Conservation (phyloP, 495 filamentous ascomycete species). For the Aspergillus kassunensis region DNA sequence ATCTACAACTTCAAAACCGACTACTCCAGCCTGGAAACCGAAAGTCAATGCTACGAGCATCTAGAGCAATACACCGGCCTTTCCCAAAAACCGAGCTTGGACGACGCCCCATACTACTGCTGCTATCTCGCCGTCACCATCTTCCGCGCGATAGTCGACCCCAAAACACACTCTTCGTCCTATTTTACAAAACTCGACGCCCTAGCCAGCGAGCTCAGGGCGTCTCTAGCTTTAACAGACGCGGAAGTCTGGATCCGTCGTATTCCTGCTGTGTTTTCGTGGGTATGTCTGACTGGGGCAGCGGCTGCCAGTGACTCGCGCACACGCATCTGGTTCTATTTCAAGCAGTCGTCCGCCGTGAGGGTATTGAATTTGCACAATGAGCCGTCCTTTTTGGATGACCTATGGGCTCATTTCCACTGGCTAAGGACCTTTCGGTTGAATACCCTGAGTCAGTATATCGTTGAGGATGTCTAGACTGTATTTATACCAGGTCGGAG, state of each 20-base stretch:
- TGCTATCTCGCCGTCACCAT: constrained; percentile 1
- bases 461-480: not conserved
- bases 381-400: not conserved
- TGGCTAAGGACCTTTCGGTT: not conserved
- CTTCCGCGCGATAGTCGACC: not conserved
- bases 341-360: not conserved
- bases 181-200: not conserved
- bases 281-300: constrained; percentile 2
- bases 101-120: constrained; percentile 2
- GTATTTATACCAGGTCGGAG: too few relatives aligned
- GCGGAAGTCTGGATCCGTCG: not conserved
- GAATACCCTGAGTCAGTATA: not conserved
- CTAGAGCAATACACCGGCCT: not conserved
- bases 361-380: not conserved
- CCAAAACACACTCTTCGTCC: not conserved
- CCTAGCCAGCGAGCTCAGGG: not conserved
- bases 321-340: constrained; percentile 7
- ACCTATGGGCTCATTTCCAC: constrained; percentile 1
- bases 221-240: not conserved
- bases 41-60: not conserved
- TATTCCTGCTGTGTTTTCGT: not conserved
- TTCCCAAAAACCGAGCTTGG: not conserved
- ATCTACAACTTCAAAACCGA: not conserved
- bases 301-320: not conserved
- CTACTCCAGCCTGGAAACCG: not conserved